Evolutionary conservation across 73 alveolate species (phyloP).

Genomic region (Paramecium caudatum): DNA sequence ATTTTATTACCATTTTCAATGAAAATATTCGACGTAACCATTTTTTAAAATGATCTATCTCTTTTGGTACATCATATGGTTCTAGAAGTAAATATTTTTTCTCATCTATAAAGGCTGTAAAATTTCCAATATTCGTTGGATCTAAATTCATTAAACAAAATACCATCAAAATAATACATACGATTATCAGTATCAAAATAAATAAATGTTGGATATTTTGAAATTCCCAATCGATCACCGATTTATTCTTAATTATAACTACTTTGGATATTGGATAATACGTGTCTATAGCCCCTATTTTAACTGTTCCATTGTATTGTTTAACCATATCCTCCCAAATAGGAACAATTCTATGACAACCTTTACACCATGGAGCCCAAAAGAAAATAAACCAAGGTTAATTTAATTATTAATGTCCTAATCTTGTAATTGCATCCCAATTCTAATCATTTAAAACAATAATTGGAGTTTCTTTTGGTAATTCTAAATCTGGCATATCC

Average conservation of each 20-base stretch:
- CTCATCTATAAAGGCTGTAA: background rate
- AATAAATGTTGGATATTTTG: constrained; percentile 26
- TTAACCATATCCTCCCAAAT: constrained; percentile 16
- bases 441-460: constrained; percentile 25
- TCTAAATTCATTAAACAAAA: background rate
- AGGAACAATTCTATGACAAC: constrained; percentile 65
- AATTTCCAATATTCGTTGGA: constrained; percentile 28
- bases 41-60: constrained; percentile 43
- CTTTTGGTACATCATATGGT: constrained; percentile 12
- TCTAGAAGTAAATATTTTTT: background rate
- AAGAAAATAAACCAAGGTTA: constrained; percentile 51
- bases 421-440: constrained; percentile 28
- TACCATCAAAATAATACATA: constrained; percentile 38
- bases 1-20: constrained; percentile 5
- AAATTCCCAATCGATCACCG: constrained; percentile 13
- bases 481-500: constrained; percentile 66
- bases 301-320: background rate
- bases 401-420: constrained; percentile 41
- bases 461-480: background rate
- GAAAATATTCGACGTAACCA: constrained; percentile 50
- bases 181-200: constrained; percentile 50
- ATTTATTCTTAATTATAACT: constrained; percentile 52
- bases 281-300: constrained; percentile 39
- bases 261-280: background rate
- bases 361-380: constrained; percentile 62